A percentile compares a stretch with the other conserved stretches of the same genome.
These are phyloP conservation scores for Fusarium compactum DNA, from an alignment of 2,329 filamentous ascomycete species.

Conservation along the genomic window DNA sequence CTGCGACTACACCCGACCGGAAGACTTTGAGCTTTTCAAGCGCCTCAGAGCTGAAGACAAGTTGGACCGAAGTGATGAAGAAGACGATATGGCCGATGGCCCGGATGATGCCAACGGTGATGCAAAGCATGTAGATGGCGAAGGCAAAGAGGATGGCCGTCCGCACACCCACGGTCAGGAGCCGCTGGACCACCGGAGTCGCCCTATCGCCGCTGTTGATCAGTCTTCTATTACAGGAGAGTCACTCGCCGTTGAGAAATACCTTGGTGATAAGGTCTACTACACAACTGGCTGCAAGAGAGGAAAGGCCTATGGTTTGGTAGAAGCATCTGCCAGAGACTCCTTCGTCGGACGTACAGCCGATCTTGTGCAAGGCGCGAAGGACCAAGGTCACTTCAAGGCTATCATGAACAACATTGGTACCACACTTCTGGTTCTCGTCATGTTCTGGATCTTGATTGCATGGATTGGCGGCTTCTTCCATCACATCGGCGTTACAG, in stretches of 20 bases:
- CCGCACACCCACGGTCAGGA: slow-evolving; percentile 6
- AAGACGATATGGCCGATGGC: slow-evolving; percentile 19
- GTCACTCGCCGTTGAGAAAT: slow-evolving; percentile 31
- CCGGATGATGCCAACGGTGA: slow-evolving; percentile 2
- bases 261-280: slow-evolving; percentile 27
- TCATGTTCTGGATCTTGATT: slow-evolving; percentile 31
- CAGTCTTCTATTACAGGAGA: slow-evolving; percentile 35
- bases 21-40: slow-evolving; percentile 36
- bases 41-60: slow-evolving; percentile 31
- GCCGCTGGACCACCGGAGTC: slow-evolving; percentile 15
- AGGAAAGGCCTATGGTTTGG: slow-evolving; percentile 23
- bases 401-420: slow-evolving; percentile 36
- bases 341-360: slow-evolving; percentile 34
- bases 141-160: not conserved
- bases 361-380: slow-evolving; percentile 31
- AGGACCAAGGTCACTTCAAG: slow-evolving; percentile 36
- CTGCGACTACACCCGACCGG: slow-evolving; percentile 26
- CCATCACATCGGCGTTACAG: slow-evolving; percentile 23
- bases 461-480: slow-evolving; percentile 35
- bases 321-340: slow-evolving; percentile 18
- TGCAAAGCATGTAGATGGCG: not conserved
- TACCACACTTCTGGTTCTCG: slow-evolving; percentile 22
- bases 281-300: slow-evolving; percentile 35
- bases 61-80: slow-evolving; percentile 30
- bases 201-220: slow-evolving; percentile 26